phyloP scores from a whole-genome alignment of 129 eudicot species.

The Flaveria bidentis region DNA sequence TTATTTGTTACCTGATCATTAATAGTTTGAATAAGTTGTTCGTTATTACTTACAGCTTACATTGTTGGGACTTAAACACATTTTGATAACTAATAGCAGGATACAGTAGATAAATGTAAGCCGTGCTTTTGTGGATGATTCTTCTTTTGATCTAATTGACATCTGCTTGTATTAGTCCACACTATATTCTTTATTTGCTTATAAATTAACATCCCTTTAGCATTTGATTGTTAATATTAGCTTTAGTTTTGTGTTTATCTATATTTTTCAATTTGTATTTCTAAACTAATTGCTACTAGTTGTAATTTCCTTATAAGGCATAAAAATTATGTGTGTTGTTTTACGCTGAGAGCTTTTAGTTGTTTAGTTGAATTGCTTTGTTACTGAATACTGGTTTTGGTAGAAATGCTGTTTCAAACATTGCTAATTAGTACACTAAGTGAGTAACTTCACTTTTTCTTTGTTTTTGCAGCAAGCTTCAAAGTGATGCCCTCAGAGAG shows the following conservation, averaged over 20 bases:
- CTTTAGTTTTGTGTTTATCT: background rate
- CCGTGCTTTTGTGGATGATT: too few species aligned
- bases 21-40: background rate
- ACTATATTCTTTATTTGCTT: too few species aligned
- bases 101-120: too few species aligned
- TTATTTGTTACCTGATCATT: background rate
- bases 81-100: too few species aligned
- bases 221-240: too few species aligned
- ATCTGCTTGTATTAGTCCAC: too few species aligned
- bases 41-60: background rate
- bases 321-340: background rate
- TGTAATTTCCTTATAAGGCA: background rate
- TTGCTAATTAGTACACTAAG: background rate
- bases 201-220: too few species aligned
- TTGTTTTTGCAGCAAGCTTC: slow-evolving; percentile 48
- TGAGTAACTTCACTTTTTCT: background rate
- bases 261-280: background rate
- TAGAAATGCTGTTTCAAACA: background rate
- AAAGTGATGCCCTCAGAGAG: slow-evolving; percentile 55
- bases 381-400: too few species aligned
- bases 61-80: too few species aligned
- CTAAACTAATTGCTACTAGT: background rate
- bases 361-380: background rate
- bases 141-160: too few species aligned
- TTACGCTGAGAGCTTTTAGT: background rate